Evolutionary conservation across 2,329 filamentous ascomycete genomes (phyloP), one percentile per base, ranked within the genome.

Genomic region (Dothideomycetes sp.): DNA sequence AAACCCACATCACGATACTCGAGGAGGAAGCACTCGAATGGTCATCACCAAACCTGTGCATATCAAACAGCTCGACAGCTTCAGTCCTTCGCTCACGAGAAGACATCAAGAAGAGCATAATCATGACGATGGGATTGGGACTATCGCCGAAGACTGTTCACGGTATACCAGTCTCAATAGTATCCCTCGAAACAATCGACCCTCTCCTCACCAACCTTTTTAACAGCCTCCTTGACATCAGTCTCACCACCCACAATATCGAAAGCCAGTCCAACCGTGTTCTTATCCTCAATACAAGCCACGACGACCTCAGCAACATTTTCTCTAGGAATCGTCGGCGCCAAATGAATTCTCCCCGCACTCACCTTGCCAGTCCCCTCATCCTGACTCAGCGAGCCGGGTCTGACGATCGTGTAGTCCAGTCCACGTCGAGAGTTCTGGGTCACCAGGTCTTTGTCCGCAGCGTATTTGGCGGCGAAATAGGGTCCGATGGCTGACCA

Each of bases 221-320:
- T 53, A 22, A 70, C 54, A 6, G 64, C 66, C 28, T 66, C 57
- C 20, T 51, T 42, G 13, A 67, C 53, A 11, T 49, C 44, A 12
- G 59, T 62, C 1, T 65, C 60, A 0, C 63, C 64, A 0, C 64
- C 64, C 1, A 66, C 55, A 4, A 65, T 46, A 53, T 69, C 65
- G 49, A 69, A 63, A 1, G 64, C 64, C 47, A 65, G 50, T 0
- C 64, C 65, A 5, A 59, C 53, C 3, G 64, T 68, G 10, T 70
- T 73, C 11, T 59, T 53, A 28, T 64, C 61, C 46, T 64, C 55
- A 35, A 83, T 62, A 46, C 80, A 61, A 48, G 69, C 62, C 8
- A 72, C 73, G 1, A 74, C 69, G 3, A 77, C 66, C 42, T 65
- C 59, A 5, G 80, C 80, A 8, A 83, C 78, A 50, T 73, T 69